Evolutionary conservation across 1,284 basidiomycete species (phyloP).

Genomic region (Trichosporon coremiiforme): DNA sequence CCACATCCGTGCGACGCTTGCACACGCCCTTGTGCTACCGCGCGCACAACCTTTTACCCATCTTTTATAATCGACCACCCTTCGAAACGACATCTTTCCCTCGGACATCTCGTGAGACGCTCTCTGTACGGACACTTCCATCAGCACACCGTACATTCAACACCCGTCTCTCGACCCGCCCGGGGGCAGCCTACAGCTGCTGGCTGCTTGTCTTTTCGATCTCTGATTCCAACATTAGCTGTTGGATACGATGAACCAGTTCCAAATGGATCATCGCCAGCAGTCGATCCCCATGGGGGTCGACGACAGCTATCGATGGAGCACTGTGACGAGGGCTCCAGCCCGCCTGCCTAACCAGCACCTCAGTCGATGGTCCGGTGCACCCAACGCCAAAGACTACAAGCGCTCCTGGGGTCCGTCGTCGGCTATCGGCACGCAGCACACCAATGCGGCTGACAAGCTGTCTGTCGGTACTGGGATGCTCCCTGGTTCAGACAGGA

Average conservation of each 20-base stretch:
- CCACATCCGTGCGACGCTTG: slow-evolving; percentile 1
- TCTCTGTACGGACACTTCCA: background rate
- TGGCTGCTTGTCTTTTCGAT: slow-evolving; percentile 1
- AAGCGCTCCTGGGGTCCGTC: background rate
- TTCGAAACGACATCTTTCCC: slow-evolving; percentile 8
- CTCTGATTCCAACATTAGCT: background rate
- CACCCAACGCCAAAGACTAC: background rate
- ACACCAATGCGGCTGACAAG: background rate
- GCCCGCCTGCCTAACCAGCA: background rate
- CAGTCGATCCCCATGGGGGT: background rate
- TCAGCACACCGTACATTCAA: background rate
- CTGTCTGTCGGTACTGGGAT: background rate
- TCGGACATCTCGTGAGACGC: slow-evolving; percentile 5
- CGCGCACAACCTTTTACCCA: background rate
- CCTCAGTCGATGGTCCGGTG: background rate
- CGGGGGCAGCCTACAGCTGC: slow-evolving; percentile 5
- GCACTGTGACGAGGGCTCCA: background rate
- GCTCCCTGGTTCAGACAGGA: background rate
- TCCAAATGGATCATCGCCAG: slow-evolving; percentile 1
- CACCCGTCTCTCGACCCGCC: background rate
- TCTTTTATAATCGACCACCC: background rate
- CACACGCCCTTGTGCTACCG: background rate
- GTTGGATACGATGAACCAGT: background rate
- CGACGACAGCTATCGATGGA: background rate
- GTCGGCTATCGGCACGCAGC: background rate